Base-by-base conservation (phyloP, 192 early-diverging fungal species). In the Gamsiella multidivaricata region DNA sequence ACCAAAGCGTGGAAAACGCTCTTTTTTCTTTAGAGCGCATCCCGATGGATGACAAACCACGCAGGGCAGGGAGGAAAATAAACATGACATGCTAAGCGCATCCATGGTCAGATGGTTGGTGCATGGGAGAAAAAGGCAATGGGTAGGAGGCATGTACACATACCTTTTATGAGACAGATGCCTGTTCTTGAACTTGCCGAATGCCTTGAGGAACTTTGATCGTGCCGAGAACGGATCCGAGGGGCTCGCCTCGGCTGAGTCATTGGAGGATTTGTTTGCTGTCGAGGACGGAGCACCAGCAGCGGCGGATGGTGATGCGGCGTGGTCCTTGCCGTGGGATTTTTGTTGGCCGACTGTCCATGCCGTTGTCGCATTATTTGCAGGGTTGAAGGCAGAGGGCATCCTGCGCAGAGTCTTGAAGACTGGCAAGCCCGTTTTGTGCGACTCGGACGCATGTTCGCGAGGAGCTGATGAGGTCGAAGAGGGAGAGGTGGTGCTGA, bases 181-280 rank as follows among this genome's bases (percentile, higher is more conserved):
- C 47, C 51, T 69, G 37, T 32, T 58, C 54, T 69, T 69, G 55
- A 69, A 69, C 47, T 39, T 69, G 49, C 66, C 56, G 15, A 69
- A 34, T 37, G 71, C 71, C 42, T 51, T 59, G 22, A 75, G 39
- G 46, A 75, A 75, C 41, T 55, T 66, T 20, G 71, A 65, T 23
- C 64, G 58, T 33, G 61, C 54, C 6, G 71, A 66, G 18, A 49
- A 37, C 20, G 47, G 37, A 39, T 60, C 49, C 9, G n/a, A 17
- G 29, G 33, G 22, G 17, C 26, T 39, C 47, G 11, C 33, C 15
- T 36, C 65, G 39, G 43, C 14, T 39, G 20, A n/a, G 9, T 14
- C 39, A 20, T 18, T 42, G 42, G 32, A 7, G 32, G 29, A 23
- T 10, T 41, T 47, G 28, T 10, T 61, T 10, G 56, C 20, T 42